phyloP scores from a whole-genome alignment of 306 rosid species.

The Fagus crenata region DNA sequence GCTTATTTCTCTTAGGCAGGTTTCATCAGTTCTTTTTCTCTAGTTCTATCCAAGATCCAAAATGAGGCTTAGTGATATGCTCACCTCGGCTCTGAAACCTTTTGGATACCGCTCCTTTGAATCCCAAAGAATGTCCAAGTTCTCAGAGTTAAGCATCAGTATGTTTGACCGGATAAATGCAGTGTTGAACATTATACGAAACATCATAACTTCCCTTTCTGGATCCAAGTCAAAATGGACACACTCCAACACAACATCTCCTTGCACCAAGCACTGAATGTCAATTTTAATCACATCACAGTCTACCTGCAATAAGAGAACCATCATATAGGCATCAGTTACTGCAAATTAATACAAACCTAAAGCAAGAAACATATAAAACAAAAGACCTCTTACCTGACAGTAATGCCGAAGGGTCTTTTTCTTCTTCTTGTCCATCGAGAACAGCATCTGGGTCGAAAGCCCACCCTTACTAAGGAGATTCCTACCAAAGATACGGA shows the following conservation, averaged over 20 bases:
- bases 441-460: slow-evolving; percentile 80
- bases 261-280: slow-evolving; percentile 94
- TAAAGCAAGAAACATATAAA: background rate
- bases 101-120: slow-evolving; percentile 88
- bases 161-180: slow-evolving; percentile 95
- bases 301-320: slow-evolving; percentile 67
- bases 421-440: slow-evolving; percentile 85
- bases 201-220: slow-evolving; percentile 98
- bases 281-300: slow-evolving; percentile 98
- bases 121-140: slow-evolving; percentile 95
- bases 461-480: slow-evolving; percentile 79
- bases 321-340: slow-evolving; percentile 30
- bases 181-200: slow-evolving; percentile 88
- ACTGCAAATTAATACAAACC: background rate
- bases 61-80: slow-evolving; percentile 26
- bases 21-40: background rate
- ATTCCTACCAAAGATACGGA: slow-evolving; percentile 89
- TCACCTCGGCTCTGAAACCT: slow-evolving; percentile 93
- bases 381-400: slow-evolving; percentile 48
- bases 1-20: background rate
- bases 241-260: slow-evolving; percentile 98
- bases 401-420: slow-evolving; percentile 65
- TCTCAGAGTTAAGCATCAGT: slow-evolving; percentile 78
- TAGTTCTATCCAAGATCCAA: slow-evolving; percentile 4
- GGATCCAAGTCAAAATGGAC: slow-evolving; percentile 85